Evolutionary conservation across 495 filamentous ascomycete species (phyloP).

Genomic region (Penicillium steckii): DNA sequence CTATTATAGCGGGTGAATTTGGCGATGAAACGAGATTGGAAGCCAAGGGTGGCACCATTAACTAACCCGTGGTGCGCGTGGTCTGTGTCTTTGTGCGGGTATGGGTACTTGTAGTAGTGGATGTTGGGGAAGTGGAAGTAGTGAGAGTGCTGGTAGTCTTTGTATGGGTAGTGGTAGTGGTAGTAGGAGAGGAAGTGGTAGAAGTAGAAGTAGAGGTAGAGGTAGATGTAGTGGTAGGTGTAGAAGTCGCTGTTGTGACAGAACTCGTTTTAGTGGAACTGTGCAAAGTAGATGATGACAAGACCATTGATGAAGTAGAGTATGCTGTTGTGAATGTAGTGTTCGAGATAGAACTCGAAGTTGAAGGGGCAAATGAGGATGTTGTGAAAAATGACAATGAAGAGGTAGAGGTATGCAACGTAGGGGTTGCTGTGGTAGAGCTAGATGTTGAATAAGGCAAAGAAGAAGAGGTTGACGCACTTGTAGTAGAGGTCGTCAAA

Average conservation of each 20-base stretch:
- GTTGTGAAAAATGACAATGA: slow-evolving; percentile 2
- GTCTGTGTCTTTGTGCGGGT: neutral
- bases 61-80: neutral
- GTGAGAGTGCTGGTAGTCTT: neutral
- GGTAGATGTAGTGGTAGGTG: slow-evolving; percentile 9
- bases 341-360: slow-evolving; percentile 4
- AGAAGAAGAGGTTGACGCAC: slow-evolving; percentile 14
- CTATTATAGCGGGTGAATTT: neutral
- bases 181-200: neutral
- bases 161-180: slow-evolving; percentile 1
- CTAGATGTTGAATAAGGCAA: slow-evolving; percentile 1
- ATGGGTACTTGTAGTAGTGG: neutral
- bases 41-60: neutral
- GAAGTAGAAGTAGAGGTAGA: neutral
- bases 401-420: slow-evolving; percentile 2
- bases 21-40: neutral
- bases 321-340: slow-evolving; percentile 1
- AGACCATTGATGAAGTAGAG: slow-evolving; percentile 1
- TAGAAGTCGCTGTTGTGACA: neutral
- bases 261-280: slow-evolving; percentile 3
- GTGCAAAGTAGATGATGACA: slow-evolving; percentile 6
- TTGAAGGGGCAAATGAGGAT: slow-evolving; percentile 3
- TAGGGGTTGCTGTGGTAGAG: slow-evolving; percentile 4
- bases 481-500: slow-evolving; percentile 16
- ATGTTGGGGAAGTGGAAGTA: neutral